Base-by-base conservation (phyloP, 2,329 filamentous ascomycete species). In the Botrytis medusae region DNA sequence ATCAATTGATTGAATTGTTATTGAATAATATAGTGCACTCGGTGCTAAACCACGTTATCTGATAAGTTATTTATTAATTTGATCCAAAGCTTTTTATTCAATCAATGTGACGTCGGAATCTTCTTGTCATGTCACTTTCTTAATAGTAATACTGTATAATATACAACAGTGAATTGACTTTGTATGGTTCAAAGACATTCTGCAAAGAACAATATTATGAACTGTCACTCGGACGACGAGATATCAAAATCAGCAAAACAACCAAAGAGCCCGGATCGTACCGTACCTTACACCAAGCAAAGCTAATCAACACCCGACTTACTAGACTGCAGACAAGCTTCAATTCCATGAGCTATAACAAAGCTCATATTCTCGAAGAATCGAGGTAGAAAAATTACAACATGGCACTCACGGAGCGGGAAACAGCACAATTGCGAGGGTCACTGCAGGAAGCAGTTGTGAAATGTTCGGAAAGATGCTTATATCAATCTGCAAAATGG, bases 401-500 rank as follows among this genome's bases (percentile, higher is more conserved):
- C 0, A 80, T 80, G 78, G 71, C 74, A 44, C 84, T 91, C 74
- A 88, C 84, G 73, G 83, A 86, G 71, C 84, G 86, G 75, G 88
- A 90, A 75, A 85, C 86, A 62, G 83, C 85, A 69, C 91, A 80
- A 64, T 74, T 81, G 57, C 75, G 92, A 79, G 87, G 87, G 54
- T 89, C 93, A 48, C 87, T 98, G 61, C 93, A 97, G 81, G 92
- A 94, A 79, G 94, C 95, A 44, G 91, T 96, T 4, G 87, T 96
- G 37, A 94, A 94, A 81, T 98, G 95, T 84, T 97, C 94, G 1
- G 96, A 99, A 81, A 87, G 96, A 82, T 97, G 96, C 82, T 88
- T 99, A 20, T 98, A 98, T 80, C 95, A 98, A 79, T 96, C 95
- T 10, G 92, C 96, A 42, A 98, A 98, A 90, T 99, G 96, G 96